A percentile compares a stretch with the other conserved stretches of the same genome.
Conservation (phyloP, 2,329 filamentous ascomycete genomes). For the Aphanoascus verrucosus region DNA sequence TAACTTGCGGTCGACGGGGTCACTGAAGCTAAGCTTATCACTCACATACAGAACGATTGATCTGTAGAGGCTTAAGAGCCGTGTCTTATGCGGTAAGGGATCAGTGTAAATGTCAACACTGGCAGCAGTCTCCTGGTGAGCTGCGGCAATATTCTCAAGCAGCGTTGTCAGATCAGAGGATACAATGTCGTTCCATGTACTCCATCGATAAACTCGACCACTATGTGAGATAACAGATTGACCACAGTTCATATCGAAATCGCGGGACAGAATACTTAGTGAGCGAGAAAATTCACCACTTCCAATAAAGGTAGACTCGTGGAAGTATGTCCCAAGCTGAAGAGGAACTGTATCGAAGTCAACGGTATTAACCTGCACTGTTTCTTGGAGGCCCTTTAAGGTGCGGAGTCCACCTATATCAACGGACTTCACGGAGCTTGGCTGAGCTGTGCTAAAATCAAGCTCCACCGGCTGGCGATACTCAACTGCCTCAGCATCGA, state of each 20-base stretch:
- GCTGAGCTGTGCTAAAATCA: conserved; percentile 15
- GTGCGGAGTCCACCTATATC: neutral
- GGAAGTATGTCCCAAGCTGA: conserved; percentile 44
- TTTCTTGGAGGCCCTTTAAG: conserved; percentile 37
- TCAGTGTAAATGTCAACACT: conserved; percentile 1
- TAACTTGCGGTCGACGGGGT: conserved; percentile 42
- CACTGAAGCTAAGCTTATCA: conserved; percentile 42
- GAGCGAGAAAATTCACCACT: conserved; percentile 44
- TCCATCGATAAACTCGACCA: conserved; percentile 36
- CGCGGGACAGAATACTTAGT: conserved; percentile 31
- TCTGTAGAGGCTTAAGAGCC: conserved; percentile 24
- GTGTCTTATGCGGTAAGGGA: conserved; percentile 9
- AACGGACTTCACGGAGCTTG: conserved; percentile 3
- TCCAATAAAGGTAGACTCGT: conserved; percentile 47
- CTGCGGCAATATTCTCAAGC: conserved; percentile 19
- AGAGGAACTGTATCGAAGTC: conserved; percentile 46
- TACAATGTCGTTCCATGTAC: conserved; percentile 47
- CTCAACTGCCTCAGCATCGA: conserved; percentile 38
- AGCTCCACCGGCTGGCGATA: conserved; percentile 34
- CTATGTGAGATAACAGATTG: conserved; percentile 30
- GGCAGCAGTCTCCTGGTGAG: conserved; percentile 15
- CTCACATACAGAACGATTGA: conserved; percentile 42
- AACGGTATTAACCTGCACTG: conserved; percentile 40
- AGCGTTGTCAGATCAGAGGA: conserved; percentile 35
- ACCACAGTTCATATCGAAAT: conserved; percentile 37